Conservation (phyloP, 345 rosid genomes). For the Brassica napus region Da-Ae NC_063445.1:1307501-1308000, state of each 20-base stretch:
- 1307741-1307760: not conserved
- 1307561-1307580: not conserved
- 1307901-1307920: not conserved
- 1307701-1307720: too few species aligned
- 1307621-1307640: not conserved
- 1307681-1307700: not conserved
- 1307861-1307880: not conserved
- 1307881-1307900: not conserved
- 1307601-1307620: not conserved
- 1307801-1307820: not conserved
- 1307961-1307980: slow-evolving; percentile 16
- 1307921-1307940: not conserved
- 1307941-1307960: not conserved
- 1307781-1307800: too few species aligned
- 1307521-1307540: too few species aligned
- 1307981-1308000: slow-evolving; percentile 15
- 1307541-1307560: not conserved
- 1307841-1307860: not conserved
- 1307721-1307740: not conserved
- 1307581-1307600: not conserved
- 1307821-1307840: not conserved
- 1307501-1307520: not conserved
- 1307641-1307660: not conserved
- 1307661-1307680: too few species aligned
- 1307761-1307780: too few species aligned